Evolutionary conservation across 208 protist genomes (phyloP).

Genomic region (Perkinsela sp.): DNA sequence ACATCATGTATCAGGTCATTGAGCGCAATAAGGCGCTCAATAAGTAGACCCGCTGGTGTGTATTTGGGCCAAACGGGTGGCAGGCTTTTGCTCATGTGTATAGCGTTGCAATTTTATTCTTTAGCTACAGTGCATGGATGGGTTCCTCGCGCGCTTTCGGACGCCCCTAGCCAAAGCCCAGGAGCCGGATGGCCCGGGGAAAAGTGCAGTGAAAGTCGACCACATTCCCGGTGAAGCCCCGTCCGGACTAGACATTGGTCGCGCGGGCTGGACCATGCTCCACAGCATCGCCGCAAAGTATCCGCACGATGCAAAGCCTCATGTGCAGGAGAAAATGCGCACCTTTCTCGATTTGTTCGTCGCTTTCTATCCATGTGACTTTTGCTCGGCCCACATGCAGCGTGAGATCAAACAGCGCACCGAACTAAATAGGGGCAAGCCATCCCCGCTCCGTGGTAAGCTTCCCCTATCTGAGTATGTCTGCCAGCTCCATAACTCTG

Average conservation of each 20-base stretch:
- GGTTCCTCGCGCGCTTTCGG: no score
- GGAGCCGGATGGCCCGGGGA: no score
- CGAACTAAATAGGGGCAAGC: constrained; percentile 7
- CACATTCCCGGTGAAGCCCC: constrained; percentile 24
- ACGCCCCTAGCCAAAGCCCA: no score
- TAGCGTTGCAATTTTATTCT: no score
- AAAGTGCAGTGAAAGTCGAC: no score
- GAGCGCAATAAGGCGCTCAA: neutral
- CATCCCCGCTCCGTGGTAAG: constrained; percentile 31
- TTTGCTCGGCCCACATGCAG: constrained; percentile 57
- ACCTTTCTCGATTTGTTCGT: constrained; percentile 38
- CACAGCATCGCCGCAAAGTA: constrained; percentile 48
- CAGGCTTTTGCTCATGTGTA: no score
- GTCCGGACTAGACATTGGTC: constrained; percentile 22
- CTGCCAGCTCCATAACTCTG: constrained; percentile 60
- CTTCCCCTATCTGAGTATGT: constrained; percentile 25
- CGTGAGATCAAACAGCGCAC: constrained; percentile 12
- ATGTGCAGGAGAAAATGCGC: constrained; percentile 29
- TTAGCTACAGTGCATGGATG: no score
- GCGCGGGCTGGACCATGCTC: constrained; percentile 47
- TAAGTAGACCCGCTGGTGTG: no score
- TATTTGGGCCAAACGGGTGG: no score
- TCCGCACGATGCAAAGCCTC: constrained; percentile 21
- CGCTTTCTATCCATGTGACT: constrained; percentile 46
- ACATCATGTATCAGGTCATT: neutral